Evolutionary conservation across 768 basidiomycete genomes (phyloP).

Genomic region (Rhizopogon vinicolor): DNA sequence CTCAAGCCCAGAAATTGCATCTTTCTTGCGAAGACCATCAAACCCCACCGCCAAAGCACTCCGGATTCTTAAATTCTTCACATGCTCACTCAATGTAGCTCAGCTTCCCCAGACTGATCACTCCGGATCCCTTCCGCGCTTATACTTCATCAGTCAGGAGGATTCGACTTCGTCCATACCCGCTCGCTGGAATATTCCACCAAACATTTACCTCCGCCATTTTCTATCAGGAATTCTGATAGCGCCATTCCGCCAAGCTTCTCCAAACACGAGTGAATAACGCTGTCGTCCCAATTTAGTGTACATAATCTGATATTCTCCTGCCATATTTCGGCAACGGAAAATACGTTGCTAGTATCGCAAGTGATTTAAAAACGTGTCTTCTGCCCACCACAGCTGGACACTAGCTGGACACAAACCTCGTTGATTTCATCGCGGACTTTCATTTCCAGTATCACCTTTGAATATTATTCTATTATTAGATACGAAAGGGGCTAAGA

Average conservation of each 20-base stretch:
- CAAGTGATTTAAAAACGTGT: background rate
- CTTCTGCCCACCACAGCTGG: background rate
- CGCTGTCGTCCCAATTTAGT: background rate
- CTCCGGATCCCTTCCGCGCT: background rate
- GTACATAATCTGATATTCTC: background rate
- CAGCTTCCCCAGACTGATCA: background rate
- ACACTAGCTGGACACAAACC: background rate
- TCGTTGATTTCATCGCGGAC: background rate
- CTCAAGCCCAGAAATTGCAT: background rate
- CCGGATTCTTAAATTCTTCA: background rate
- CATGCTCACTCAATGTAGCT: background rate
- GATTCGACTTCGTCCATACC: background rate
- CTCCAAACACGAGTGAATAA: background rate
- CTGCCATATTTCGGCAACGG: background rate
- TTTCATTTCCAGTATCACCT: background rate
- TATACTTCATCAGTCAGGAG: background rate
- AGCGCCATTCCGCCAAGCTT: background rate
- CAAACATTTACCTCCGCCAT: background rate
- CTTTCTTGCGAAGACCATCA: background rate
- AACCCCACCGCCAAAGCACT: slow-evolving; percentile 1
- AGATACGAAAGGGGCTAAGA: background rate
- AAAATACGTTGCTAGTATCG: background rate
- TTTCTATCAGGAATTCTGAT: background rate
- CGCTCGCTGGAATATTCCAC: background rate
- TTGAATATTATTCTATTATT: background rate